These are phyloP conservation scores for Trichophyton simii DNA, from an alignment of 2,329 filamentous ascomycete species.

Conservation along the genomic window DNA sequence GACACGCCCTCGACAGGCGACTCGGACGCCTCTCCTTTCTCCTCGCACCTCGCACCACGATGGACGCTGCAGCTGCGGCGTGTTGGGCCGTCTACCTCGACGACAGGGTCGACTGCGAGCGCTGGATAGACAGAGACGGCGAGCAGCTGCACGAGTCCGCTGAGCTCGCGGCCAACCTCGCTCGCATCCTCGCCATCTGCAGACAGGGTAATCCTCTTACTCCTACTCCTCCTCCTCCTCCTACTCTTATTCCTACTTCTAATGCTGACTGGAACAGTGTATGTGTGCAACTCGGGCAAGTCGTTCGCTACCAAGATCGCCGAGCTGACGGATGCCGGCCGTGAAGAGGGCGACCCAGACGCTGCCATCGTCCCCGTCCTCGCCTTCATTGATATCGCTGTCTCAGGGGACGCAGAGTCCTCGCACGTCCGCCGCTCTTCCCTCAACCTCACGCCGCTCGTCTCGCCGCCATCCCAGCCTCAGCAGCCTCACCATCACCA, in stretches of 20 bases:
- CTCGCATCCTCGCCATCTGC: slow-evolving; percentile 39
- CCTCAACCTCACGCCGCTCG: slow-evolving; percentile 18
- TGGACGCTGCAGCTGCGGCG: slow-evolving; percentile 24
- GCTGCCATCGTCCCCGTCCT: slow-evolving; percentile 42
- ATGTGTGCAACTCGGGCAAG: slow-evolving; percentile 41
- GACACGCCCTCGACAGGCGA: not conserved
- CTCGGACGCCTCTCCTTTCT: not conserved
- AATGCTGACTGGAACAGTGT: slow-evolving; percentile 30
- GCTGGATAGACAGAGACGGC: slow-evolving; percentile 29
- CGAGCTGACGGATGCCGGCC: slow-evolving; percentile 37
- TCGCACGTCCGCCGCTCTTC: not conserved
- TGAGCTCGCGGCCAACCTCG: slow-evolving; percentile 37
- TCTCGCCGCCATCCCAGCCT: slow-evolving; percentile 18
- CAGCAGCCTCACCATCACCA: slow-evolving; percentile 5
- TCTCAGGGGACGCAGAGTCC: slow-evolving; percentile 26
- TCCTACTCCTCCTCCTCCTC: no score
- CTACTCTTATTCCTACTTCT: not conserved
- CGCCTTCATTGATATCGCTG: slow-evolving; percentile 43
- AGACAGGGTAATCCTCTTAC: slow-evolving; percentile 35
- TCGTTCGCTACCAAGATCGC: slow-evolving; percentile 42
- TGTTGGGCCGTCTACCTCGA: slow-evolving; percentile 37
- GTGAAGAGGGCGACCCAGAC: slow-evolving; percentile 13
- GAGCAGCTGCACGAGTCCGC: slow-evolving; percentile 27
- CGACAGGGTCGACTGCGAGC: slow-evolving; percentile 32
- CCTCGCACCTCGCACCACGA: slow-evolving; percentile 13